A percentile compares a stretch with the other conserved stretches of the same genome.
Conservation (phyloP, 441 rosid genomes). For the Omphalea diandra region DNA sequence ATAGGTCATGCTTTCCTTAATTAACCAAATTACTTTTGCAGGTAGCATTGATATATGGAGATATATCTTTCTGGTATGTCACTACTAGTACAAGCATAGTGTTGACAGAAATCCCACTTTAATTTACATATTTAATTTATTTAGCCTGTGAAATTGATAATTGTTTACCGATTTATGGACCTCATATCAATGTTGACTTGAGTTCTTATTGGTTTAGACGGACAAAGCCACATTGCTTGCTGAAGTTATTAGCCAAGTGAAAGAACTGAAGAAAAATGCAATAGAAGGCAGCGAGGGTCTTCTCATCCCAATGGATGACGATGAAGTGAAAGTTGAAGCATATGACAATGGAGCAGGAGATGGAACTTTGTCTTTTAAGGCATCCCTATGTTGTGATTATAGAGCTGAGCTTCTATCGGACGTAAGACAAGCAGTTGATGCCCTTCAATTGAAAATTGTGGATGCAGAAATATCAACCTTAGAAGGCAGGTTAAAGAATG, state of each 20-base stretch:
- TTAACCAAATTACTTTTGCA: slow-evolving; percentile 26
- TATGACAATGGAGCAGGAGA: slow-evolving; percentile 22
- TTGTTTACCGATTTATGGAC: neutral
- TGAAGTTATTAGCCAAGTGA: slow-evolving; percentile 52
- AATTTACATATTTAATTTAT: neutral
- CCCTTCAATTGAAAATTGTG: slow-evolving; percentile 40
- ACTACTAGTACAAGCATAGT: slow-evolving; percentile 9
- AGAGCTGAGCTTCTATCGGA: slow-evolving; percentile 49
- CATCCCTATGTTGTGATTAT: slow-evolving; percentile 59
- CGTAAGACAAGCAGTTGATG: slow-evolving; percentile 45
- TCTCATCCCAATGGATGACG: slow-evolving; percentile 51
- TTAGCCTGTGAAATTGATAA: neutral
- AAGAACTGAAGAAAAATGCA: slow-evolving; percentile 54
- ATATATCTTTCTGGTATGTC: slow-evolving; percentile 29
- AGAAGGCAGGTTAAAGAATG: slow-evolving; percentile 44
- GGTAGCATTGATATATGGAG: slow-evolving; percentile 27
- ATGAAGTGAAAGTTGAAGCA: slow-evolving; percentile 55
- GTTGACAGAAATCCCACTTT: slow-evolving; percentile 4
- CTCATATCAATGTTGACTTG: slow-evolving; percentile 6
- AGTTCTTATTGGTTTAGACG: slow-evolving; percentile 38
- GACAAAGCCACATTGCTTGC: slow-evolving; percentile 77
- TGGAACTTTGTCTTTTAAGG: slow-evolving; percentile 40
- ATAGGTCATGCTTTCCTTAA: slow-evolving; percentile 5
- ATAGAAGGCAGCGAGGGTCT: slow-evolving; percentile 43
- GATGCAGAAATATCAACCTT: slow-evolving; percentile 54